A percentile compares a stretch with the other conserved stretches of the same genome.
Conservation (phyloP, 73 alveolate species). For the Strombidium stylifer region DNA sequence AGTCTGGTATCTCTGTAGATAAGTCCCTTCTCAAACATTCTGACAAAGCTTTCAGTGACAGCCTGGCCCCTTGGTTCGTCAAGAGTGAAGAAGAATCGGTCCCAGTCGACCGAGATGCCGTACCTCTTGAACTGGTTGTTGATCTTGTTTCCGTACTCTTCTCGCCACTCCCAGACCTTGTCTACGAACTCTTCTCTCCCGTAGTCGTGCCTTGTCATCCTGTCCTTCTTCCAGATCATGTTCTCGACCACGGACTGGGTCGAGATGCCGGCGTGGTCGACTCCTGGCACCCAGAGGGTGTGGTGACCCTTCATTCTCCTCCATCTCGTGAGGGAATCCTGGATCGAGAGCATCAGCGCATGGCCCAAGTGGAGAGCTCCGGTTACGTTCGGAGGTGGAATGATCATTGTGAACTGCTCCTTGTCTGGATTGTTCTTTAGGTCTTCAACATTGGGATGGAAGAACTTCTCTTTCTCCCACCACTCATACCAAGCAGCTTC, state of each 20-base stretch:
- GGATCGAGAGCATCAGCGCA: conserved; percentile 85
- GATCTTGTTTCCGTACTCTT: conserved; percentile 90
- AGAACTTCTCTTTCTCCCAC: conserved; percentile 93
- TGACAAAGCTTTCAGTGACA: conserved; percentile 93
- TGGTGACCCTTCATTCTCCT: conserved; percentile 91
- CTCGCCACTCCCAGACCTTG: conserved; percentile 97
- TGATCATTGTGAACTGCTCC: conserved; percentile 91
- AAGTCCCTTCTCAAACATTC: conserved; percentile 93
- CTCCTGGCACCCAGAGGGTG: conserved; percentile 95
- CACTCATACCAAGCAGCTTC: conserved; percentile 95
- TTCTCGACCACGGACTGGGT: conserved; percentile 95
- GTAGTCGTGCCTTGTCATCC: conserved; percentile 81
- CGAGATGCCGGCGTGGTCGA: conserved; percentile 98
- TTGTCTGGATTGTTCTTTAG: conserved; percentile 70
- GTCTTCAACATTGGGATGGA: conserved; percentile 81
- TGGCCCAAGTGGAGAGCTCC: conserved; percentile 97
- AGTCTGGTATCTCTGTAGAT: conserved; percentile 95
- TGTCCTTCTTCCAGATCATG: conserved; percentile 82
- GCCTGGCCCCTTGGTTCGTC: conserved; percentile 81
- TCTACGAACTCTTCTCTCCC: conserved; percentile 92
- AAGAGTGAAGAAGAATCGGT: conserved; percentile 90
- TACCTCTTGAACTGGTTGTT: conserved; percentile 83
- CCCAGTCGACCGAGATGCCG: conserved; percentile 95
- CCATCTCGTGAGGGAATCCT: conserved; percentile 90
- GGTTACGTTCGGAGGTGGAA: conserved; percentile 99